Conservation (phyloP, 306 rosid species). For the Lathyrus sativus region DNA sequence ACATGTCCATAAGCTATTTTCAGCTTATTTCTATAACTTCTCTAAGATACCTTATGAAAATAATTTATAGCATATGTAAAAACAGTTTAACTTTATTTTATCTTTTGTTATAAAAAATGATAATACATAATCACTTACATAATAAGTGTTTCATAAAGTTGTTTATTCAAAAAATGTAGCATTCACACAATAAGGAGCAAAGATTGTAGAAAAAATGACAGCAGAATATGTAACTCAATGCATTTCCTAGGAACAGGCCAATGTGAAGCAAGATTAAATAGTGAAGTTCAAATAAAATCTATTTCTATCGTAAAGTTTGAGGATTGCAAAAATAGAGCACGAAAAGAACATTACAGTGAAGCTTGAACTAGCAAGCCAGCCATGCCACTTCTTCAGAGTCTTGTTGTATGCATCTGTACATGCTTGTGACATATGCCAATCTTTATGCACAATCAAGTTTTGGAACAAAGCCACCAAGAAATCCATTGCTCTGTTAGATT, state of each 20-base stretch:
- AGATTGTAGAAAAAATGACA: conserved; percentile 19
- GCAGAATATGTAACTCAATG: conserved; percentile 20
- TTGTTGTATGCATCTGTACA: conserved; percentile 84
- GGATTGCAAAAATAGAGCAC: conserved; percentile 33
- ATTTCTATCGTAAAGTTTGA: conserved; percentile 29
- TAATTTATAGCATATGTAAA: not conserved
- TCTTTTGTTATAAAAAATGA: not conserved
- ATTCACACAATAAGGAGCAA: not conserved
- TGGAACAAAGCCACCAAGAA: conserved; percentile 85
- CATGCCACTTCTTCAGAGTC: conserved; percentile 94
- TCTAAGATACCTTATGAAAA: not conserved
- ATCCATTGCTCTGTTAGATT: conserved; percentile 89
- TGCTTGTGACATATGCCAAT: conserved; percentile 93
- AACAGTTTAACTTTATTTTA: not conserved
- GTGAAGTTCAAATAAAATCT: not conserved
- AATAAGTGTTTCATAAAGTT: not conserved
- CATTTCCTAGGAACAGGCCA: conserved; percentile 23
- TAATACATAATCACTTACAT: not conserved
- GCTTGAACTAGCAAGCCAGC: conserved; percentile 96
- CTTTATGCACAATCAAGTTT: conserved; percentile 75
- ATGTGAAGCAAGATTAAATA: conserved; percentile 6
- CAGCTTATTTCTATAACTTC: not conserved
- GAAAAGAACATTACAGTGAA: conserved; percentile 59
- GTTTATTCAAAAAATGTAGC: not conserved
- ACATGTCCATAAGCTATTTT: not conserved